Evolutionary conservation across 306 rosid species (phyloP), one percentile per base, ranked within the genome.

Genomic region (Quercus cerris): DNA sequence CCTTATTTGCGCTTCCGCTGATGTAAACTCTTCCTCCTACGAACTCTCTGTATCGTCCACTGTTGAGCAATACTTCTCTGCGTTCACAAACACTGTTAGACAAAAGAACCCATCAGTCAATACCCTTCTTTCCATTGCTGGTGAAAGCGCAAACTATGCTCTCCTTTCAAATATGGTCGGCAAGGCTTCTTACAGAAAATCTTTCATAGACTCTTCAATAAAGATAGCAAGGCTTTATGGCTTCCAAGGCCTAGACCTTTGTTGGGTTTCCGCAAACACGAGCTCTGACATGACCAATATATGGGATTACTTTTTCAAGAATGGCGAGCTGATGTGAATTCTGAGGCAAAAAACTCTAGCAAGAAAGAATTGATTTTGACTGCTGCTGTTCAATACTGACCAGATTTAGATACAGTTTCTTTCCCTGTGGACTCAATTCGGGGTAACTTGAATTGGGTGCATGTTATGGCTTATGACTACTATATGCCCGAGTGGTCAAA

Each of bases 111-210:
- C 90, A n/a, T 75, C 87, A 8, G 27, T 89, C 56, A 84, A 46
- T 14, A 86, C 88, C 28, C 87, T 86, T 58, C 22, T 86, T 23
- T 84, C 87, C 56, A 80, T 84, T 30, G 86, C 88, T 41, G 92
- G 89, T 5, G 82, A 79, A 0, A 70, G 46, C 0, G 31, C 31
- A 28, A 28, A 28, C 30, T 28, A 3, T 28, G 3, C 31, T 28
- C 31, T 28, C 31, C 31, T 28, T 28, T 28, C 31, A 28, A 28
- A 28, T 10, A 72, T 83, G 76, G 75, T 72, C 2, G 75, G 27
- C 17, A 82, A 35, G 6, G 19, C 35, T 46, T 76, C 86, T 59
- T 22, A 61, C 3, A 79, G 88, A 20, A 80, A 67, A 28, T 46
- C 85, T 2, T 87, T 87, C 81, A 77, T 87, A n/a, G 64, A 77